Conservation (phyloP, 495 filamentous ascomycete species). For the Jackrogersella multiformis region DNA sequence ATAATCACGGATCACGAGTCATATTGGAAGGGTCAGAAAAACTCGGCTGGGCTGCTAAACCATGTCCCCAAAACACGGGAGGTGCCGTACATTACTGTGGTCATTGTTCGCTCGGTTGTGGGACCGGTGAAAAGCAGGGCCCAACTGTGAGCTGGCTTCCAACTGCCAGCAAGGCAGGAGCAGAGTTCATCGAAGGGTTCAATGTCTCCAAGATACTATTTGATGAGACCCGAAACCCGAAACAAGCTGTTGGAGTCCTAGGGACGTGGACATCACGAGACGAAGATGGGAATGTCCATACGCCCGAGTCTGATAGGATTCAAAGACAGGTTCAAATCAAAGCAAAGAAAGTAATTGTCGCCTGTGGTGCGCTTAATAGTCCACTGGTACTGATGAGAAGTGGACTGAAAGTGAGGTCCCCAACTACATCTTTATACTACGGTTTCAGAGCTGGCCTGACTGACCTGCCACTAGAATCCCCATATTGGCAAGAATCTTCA, state of each 20-base stretch:
- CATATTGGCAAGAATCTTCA: slow-evolving; percentile 89
- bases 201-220: slow-evolving; percentile 73
- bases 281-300: slow-evolving; percentile 63
- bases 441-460: slow-evolving; percentile 2
- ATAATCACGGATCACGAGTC: slow-evolving; percentile 73
- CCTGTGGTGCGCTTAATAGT: slow-evolving; percentile 75
- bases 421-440: neutral
- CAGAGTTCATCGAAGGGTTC: slow-evolving; percentile 82
- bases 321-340: slow-evolving; percentile 71
- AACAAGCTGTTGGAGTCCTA: slow-evolving; percentile 70
- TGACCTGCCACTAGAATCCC: slow-evolving; percentile 65
- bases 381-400: slow-evolving; percentile 80
- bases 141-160: slow-evolving; percentile 80
- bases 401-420: slow-evolving; percentile 61
- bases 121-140: slow-evolving; percentile 75
- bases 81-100: slow-evolving; percentile 77
- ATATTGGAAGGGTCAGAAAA: slow-evolving; percentile 79
- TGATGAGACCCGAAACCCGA: slow-evolving; percentile 62
- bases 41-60: slow-evolving; percentile 74
- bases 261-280: slow-evolving; percentile 80
- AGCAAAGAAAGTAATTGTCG: slow-evolving; percentile 84
- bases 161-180: slow-evolving; percentile 78
- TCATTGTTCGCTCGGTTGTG: slow-evolving; percentile 81
- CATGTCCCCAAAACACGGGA: slow-evolving; percentile 83
- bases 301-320: slow-evolving; percentile 53